phyloP scores from a whole-genome alignment of 306 rosid species.

The Sindora glabra region DNA sequence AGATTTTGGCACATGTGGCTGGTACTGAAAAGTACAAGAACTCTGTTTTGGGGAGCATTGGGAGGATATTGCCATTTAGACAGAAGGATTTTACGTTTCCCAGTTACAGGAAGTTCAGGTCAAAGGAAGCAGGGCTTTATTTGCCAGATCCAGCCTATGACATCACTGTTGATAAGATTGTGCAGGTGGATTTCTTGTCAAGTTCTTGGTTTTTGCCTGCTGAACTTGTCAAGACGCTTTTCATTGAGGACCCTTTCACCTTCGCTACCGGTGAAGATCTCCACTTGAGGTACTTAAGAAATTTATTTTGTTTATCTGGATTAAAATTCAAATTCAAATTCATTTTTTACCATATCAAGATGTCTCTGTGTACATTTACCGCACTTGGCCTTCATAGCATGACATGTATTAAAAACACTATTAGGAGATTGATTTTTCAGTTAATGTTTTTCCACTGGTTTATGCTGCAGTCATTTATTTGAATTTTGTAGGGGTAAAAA shows the following conservation, averaged over 20 bases:
- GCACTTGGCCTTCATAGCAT: too few relatives aligned
- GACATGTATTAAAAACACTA: too few relatives aligned
- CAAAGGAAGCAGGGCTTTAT: constrained; percentile 92
- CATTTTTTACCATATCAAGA: too few relatives aligned
- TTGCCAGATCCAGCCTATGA: constrained; percentile 98
- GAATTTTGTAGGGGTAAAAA: too few relatives aligned
- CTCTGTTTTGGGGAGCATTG: constrained; percentile 86
- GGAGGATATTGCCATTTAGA: constrained; percentile 87
- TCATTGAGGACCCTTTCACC: constrained; percentile 79
- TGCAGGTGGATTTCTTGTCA: constrained; percentile 95
- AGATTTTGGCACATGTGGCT: constrained; percentile 83
- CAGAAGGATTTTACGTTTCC: constrained; percentile 94
- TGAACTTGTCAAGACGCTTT: constrained; percentile 73
- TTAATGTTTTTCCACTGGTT: too few relatives aligned
- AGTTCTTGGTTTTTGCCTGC: constrained; percentile 95
- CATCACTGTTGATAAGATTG: constrained; percentile 72
- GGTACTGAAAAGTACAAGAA: constrained; percentile 81
- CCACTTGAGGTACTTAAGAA: constrained; percentile 70
- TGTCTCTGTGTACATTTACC: too few relatives aligned
- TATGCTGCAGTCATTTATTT: too few relatives aligned
- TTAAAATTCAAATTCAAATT: too few relatives aligned
- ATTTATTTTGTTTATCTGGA: too few relatives aligned
- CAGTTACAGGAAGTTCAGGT: constrained; percentile 82
- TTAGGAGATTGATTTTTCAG: too few relatives aligned
- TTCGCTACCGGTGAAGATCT: constrained; percentile 98